Evolutionary conservation across 2,329 filamentous ascomycete genomes (phyloP).

Genomic region (Didymella sp.): DNA sequence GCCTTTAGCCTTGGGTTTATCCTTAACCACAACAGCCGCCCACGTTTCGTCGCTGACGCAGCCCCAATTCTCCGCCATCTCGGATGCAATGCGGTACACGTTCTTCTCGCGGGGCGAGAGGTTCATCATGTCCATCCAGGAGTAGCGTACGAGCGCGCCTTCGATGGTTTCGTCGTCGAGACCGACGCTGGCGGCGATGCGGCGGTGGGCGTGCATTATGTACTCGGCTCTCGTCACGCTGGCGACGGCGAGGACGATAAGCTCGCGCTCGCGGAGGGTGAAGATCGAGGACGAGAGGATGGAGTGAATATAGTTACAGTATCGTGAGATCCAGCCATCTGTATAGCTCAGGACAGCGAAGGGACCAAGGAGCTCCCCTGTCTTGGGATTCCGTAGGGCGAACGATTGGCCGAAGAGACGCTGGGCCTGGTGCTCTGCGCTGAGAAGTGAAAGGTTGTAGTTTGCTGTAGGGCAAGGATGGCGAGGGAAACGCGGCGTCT

Average conservation of each 20-base stretch:
- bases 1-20: neutral
- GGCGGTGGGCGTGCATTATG: conserved; percentile 1
- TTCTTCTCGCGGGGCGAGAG: conserved; percentile 5
- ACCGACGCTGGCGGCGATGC: neutral
- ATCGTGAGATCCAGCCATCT: conserved; percentile 4
- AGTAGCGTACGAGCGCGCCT: neutral
- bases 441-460: conserved; percentile 10
- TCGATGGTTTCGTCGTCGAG: neutral
- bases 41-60: conserved; percentile 4
- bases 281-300: neutral
- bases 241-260: conserved; percentile 1
- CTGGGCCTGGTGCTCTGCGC: conserved; percentile 6
- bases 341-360: conserved; percentile 14
- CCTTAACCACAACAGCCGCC: neutral
- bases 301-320: conserved; percentile 13
- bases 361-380: conserved; percentile 8
- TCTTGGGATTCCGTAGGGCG: conserved; percentile 2
- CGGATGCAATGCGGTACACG: conserved; percentile 1
- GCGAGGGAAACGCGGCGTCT: conserved; percentile 6
- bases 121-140: neutral
- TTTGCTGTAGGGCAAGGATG: conserved; percentile 9
- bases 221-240: neutral
- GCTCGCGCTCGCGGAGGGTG: conserved; percentile 3
- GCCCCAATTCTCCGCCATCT: conserved; percentile 10
- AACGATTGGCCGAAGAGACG: conserved; percentile 15